Evolutionary conservation across 169 alveolate species (phyloP), one percentile per base, ranked within the genome.

Genomic region (Cryptosporidium felis): DNA sequence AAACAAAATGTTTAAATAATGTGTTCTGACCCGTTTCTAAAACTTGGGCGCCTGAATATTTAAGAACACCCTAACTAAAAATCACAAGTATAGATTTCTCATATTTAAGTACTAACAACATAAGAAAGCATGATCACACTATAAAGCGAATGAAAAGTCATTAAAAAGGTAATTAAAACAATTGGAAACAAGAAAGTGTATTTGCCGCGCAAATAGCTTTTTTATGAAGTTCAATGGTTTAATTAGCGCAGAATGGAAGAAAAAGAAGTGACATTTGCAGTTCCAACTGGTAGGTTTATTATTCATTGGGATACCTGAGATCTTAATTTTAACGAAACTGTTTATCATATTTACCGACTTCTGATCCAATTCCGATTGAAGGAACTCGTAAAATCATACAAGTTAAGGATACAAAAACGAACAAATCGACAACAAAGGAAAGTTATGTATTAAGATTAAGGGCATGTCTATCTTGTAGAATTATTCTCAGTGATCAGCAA

Each of bases 391-490:
- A 74, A 56, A 36, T 74, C 28, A 34, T 74, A 18, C 65, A 74
- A 36, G 16, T 74, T 23, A 26, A 49, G 56, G 85, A 74, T 74
- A 8, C 74, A 36, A 74, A 74, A 56, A 74, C 85, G 6, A 74
- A 74, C 21, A 74, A 45, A 12, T 36, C 40, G 40, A 74, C 67
- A 36, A 49, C 74, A 8, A 74, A 74, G 14, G 85, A 74, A 74
- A 49, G 41, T 21, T 53, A 74, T 9, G 67, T 82, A 2, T 41
- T 91, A 36, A 92, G 91, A 61, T 62, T 94, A 30, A 92, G 97
- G 10, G 96, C 97, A 16, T 94, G 97, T 59, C 80, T 92, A 34
- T 90, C 94, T 36, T 94, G 97, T 42, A 88, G 95, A 34, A 90
- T 94, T 38, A 88, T 94, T 41, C 56, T 90, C 80, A 91, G 94